phyloP scores from a whole-genome alignment of 2,329 filamentous ascomycete genomes.

The Bipolaris bicolor region DNA sequence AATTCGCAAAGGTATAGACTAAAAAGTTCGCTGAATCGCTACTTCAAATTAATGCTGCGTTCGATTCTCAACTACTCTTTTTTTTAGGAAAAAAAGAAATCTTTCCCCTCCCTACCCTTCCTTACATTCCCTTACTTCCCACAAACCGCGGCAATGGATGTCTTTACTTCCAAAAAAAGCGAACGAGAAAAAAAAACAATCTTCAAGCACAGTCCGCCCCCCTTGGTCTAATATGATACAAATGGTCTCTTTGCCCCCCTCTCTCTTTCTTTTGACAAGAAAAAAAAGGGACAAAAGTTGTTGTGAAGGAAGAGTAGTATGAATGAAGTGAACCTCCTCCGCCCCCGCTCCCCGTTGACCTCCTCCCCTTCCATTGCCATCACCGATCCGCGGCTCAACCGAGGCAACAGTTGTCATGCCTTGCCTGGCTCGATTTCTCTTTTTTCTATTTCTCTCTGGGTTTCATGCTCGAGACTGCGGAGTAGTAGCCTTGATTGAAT shows the following conservation, averaged over 20 bases:
- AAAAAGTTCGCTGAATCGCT: conserved; percentile 16
- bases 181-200: too few relatives aligned
- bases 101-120: too few relatives aligned
- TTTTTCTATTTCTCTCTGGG: not conserved
- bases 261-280: too few relatives aligned
- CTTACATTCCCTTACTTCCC: not conserved
- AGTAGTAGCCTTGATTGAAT: not conserved
- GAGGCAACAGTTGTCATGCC: conserved; percentile 7
- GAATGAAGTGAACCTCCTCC: conserved; percentile 5
- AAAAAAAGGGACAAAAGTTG: not conserved
- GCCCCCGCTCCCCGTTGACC: too few relatives aligned
- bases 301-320: not conserved
- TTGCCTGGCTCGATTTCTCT: conserved; percentile 1
- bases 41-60: conserved; percentile 9
- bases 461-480: not conserved
- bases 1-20: not conserved
- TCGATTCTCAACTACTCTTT: too few relatives aligned
- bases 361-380: conserved; percentile 4
- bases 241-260: conserved; percentile 3
- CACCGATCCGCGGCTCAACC: conserved; percentile 12
- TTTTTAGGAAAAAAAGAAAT: too few relatives aligned
- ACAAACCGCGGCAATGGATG: not conserved
- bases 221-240: conserved; percentile 18
- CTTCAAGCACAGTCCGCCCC: conserved; percentile 4
- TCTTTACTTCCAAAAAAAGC: not conserved